Base-by-base conservation (phyloP, 2,329 filamentous ascomycete genomes). In the Venturia nashicola region DNA sequence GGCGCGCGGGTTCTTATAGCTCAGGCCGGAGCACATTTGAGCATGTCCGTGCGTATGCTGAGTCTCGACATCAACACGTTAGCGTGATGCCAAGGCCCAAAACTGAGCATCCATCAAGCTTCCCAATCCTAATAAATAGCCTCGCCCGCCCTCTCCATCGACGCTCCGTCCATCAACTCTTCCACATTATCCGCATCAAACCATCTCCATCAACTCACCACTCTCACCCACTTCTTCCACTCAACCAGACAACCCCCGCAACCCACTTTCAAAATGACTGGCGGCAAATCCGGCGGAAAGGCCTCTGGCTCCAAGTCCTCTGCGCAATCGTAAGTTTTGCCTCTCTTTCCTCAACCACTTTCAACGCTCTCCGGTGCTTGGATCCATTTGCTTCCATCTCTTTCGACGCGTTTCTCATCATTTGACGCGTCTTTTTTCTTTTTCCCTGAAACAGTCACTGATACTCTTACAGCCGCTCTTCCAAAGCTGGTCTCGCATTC, bases 231-330 rank as follows among this genome's bases (percentile, higher is more conserved):
- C 68, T 67, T 71, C 68, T 69, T 69, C 68, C 67, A 69, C 65
- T 64, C 67, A 71, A 72, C 71, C 67, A 68, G 67, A 68, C 71
- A 72, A 74, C 70, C 66, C 71, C 74, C 12, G n/a, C 44, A 54
- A 57, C 77, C 74, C 72, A 74, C 77, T 69, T 76, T 85, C 88
- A 97, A 90, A 89, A 99, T 99, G 94, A 96, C 94, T 91, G 93
- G 93, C 86, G 93, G 94, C 81, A 99, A 99, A 83, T 97, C 93
- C 83, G 94, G 94, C 81, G 94, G 94, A 87, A 97, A 97, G 89
- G 92, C 93, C 84, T 93, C 89, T 83, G 91, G 92, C 83, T 88
- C 89, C 83, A 99, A 99, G 91, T 76, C 74, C 73, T 96, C 89
- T 85, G 90, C 94, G 76, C 94, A 97, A 85, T 97, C 92, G 94